These are phyloP conservation scores for Cytospora chrysosperma DNA, from an alignment of 2,329 filamentous ascomycete species.

Conservation along the genomic window DNA sequence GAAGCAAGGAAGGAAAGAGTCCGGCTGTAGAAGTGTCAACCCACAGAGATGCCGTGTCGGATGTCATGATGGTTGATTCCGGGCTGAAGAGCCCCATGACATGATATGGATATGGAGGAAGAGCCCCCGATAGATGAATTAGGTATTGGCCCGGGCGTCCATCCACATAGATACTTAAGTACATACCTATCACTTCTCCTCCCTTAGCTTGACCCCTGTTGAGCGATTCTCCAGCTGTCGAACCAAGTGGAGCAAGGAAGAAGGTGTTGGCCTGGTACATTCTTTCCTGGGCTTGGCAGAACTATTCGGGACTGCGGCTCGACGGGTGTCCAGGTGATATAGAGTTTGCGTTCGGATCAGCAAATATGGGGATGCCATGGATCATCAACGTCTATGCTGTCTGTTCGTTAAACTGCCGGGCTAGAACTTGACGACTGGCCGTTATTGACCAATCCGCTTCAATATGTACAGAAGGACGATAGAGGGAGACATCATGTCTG, in stretches of 20 bases:
- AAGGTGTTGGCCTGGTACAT: neutral
- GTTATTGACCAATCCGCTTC: neutral
- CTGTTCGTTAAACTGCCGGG: neutral
- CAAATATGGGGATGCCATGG: neutral
- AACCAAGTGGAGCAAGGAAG: neutral
- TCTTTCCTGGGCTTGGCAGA: neutral
- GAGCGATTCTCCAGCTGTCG: neutral
- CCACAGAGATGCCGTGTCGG: neutral
- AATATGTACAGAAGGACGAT: neutral
- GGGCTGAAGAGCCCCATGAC: neutral
- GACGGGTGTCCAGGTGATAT: neutral
- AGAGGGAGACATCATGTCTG: neutral
- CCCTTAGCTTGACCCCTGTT: too few relatives aligned
- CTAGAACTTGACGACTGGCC: neutral
- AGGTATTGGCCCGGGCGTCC: too few relatives aligned
- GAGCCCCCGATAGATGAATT: constrained; percentile 15
- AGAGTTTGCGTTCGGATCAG: neutral
- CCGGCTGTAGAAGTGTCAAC: neutral
- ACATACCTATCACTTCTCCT: too few relatives aligned
- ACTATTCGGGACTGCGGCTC: neutral
- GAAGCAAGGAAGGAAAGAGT: neutral
- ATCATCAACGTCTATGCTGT: too few relatives aligned
- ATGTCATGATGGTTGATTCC: neutral
- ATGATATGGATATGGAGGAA: neutral
- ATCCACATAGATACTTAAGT: too few relatives aligned